Percentiles rank a stretch among this genome's conserved stretches.
Conservation (phyloP, 305 asterid species). For the Plantago coronopus region DNA sequence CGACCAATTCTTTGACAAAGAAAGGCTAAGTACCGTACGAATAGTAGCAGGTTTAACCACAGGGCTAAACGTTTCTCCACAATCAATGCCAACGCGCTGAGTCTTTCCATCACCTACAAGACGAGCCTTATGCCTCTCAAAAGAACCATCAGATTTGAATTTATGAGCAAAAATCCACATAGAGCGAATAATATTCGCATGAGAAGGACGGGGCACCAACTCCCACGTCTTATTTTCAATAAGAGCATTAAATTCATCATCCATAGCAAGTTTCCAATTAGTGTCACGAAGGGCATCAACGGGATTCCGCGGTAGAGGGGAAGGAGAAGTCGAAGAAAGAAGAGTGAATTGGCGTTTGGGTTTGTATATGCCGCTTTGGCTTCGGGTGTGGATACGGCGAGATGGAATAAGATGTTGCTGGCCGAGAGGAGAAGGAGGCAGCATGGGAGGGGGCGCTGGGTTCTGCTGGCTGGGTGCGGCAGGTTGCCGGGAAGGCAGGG, state of each 20-base stretch:
- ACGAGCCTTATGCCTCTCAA: background rate
- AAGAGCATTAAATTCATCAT: no score
- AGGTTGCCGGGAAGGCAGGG: no score
- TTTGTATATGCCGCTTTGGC: background rate
- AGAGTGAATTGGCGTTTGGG: background rate
- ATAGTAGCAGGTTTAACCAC: no score
- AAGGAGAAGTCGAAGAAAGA: no score
- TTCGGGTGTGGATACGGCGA: background rate
- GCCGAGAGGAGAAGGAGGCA: no score
- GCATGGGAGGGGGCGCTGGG: no score
- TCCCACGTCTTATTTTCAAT: no score
- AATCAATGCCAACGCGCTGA: no score
- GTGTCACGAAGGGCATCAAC: background rate
- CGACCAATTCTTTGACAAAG: no score
- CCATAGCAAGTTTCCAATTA: background rate
- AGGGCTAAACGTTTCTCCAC: background rate
- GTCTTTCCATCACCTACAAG: background rate
- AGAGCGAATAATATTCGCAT: background rate
- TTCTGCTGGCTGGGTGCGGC: no score
- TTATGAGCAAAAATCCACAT: conserved; percentile 1
- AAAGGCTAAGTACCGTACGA: background rate
- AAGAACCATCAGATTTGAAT: background rate
- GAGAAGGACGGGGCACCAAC: background rate
- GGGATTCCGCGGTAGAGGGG: background rate
- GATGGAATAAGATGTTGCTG: no score